Conservation (phyloP, 805 yeast species). For the Starmerella ratchasimensis region DNA sequence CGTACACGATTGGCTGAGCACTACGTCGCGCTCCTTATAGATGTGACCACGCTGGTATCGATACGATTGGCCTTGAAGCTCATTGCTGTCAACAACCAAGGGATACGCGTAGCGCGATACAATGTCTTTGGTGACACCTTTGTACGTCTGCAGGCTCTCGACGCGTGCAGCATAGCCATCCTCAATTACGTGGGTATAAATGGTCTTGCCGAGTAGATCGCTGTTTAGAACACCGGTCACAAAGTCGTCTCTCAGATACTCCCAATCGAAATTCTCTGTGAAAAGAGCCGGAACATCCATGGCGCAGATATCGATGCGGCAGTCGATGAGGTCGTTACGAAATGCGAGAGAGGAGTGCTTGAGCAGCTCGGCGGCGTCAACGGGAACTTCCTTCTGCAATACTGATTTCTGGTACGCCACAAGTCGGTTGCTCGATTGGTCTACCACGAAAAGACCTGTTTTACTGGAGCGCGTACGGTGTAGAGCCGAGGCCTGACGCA, state of each 20-base stretch:
- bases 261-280: conserved; percentile 94
- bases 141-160: conserved; percentile 89
- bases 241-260: conserved; percentile 70
- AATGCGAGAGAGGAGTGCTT: conserved; percentile 58
- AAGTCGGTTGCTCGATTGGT: conserved; percentile 59
- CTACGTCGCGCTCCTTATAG: conserved; percentile 79
- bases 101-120: conserved; percentile 90
- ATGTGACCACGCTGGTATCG: conserved; percentile 72
- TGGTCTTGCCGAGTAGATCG: conserved; percentile 78
- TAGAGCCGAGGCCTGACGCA: conserved; percentile 67
- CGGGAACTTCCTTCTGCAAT: conserved; percentile 29
- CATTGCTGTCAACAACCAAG: conserved; percentile 73
- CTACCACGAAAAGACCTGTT: conserved; percentile 64
- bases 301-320: conserved; percentile 90
- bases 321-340: conserved; percentile 88
- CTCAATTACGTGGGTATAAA: conserved; percentile 72
- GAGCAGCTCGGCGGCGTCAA: conserved; percentile 42
- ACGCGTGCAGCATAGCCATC: conserved; percentile 85
- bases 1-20: conserved; percentile 77
- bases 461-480: conserved; percentile 75
- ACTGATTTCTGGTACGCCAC: conserved; percentile 59
- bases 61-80: conserved; percentile 46
- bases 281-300: conserved; percentile 90
- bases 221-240: conserved; percentile 81
- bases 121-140: conserved; percentile 78